Base-by-base conservation (phyloP, 2,329 filamentous ascomycete species). In the Rhinocladiella mackenziei region DNA sequence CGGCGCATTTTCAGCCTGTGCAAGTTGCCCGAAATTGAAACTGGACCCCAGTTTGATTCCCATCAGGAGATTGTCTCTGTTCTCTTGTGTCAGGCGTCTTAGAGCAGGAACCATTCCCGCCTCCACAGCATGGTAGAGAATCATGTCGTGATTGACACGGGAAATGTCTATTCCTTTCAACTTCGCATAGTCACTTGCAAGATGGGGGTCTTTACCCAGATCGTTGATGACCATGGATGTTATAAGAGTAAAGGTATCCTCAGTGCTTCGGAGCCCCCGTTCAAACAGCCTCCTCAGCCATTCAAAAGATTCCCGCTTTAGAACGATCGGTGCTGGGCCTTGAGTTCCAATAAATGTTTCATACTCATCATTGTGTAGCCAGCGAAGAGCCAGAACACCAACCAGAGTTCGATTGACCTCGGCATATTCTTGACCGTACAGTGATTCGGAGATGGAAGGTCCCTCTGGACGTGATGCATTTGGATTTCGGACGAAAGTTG, bases 321-420 rank as follows among this genome's bases (percentile, higher is more conserved):
- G 46, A 41, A 52, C 57, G 10, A 56, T 35, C 3, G 34, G 19
- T 2, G 32, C 19, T 1, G 51, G 43, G 11, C 45, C 18, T 42
- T 66, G 63, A 9, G 52, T 53, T 13, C 46, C 33, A 1, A 58
- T 58, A 34, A 68, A 63, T 4, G 35, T 40, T 9, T 59, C 53
- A 40, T 67, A 67, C n/a, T 65, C 48, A 8, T 54, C 51, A 1
- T 57, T 58, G 13, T 59, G 51, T 3, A 67, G 48, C 66, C 64
- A 68, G 39, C 63, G 63, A 28, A 67, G 43, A 2, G 61, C 54
- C n/a, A 66, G 46, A 8, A 67, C 50, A n/a, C 62, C 60, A 26
- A 64, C 58, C 3, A 68, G 55, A 0, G 66, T 68, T 14, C 66
- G 63, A 35, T 68, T 65, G 23, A 68, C 58, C 53, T 69, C 66